Conservation (phyloP, 345 rosid genomes). For the rapeseed (Brassica napus) region DNA sequence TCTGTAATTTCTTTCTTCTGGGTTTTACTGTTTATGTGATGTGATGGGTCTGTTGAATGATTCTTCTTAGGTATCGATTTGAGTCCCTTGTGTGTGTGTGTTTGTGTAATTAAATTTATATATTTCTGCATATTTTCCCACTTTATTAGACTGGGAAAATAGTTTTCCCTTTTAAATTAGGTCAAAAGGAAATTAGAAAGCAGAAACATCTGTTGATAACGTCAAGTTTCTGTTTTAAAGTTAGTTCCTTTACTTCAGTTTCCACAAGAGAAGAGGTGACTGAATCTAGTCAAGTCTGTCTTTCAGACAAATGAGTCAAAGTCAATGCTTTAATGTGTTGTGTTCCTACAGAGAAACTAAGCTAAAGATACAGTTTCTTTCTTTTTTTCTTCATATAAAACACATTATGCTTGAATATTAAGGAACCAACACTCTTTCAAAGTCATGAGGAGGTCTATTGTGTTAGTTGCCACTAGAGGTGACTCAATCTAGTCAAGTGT, state of each 20-base stretch:
- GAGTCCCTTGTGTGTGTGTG: conserved; percentile 6
- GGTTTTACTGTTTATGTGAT: neutral
- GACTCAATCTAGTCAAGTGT: conserved; percentile 35
- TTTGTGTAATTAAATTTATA: neutral
- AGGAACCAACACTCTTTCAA: conserved; percentile 4
- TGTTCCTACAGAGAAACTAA: conserved; percentile 9
- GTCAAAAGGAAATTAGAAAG: conserved; percentile 23
- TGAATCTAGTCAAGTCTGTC: conserved; percentile 37
- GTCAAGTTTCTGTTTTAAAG: conserved; percentile 30
- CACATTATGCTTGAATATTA: neutral
- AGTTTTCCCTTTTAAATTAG: conserved; percentile 8
- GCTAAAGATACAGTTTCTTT: neutral
- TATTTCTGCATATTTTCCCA: neutral
- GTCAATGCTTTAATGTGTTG: conserved; percentile 33
- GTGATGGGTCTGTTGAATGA: neutral
- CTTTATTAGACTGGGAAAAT: conserved; percentile 10
- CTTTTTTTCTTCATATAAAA: neutral
- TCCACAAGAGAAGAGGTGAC: conserved; percentile 28
- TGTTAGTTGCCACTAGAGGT: conserved; percentile 10
- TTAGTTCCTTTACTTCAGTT: conserved; percentile 21
- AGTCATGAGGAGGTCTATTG: neutral
- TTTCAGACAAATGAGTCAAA: conserved; percentile 32
- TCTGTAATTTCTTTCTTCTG: conserved; percentile 1
- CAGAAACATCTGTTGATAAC: conserved; percentile 41
- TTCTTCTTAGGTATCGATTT: conserved; percentile 26